A percentile compares a stretch with the other conserved stretches of the same genome.
phyloP scores from a whole-genome alignment of 1,284 basidiomycete species.

The Pisolithus thermaeus region DNA sequence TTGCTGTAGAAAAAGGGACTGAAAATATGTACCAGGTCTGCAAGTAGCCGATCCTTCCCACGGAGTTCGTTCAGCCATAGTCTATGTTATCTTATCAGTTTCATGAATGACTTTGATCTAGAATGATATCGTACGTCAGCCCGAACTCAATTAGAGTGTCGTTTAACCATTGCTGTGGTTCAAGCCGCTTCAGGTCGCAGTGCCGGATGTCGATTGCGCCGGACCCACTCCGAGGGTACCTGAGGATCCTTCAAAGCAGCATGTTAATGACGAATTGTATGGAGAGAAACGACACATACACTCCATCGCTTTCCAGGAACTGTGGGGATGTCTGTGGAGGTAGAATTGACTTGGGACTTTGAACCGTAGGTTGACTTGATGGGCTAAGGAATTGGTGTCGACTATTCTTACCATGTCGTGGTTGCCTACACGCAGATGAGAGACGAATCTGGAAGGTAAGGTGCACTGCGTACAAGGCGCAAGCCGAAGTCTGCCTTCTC shows the following conservation, averaged over 20 bases:
- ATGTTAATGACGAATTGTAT: too few species aligned
- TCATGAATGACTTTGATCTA: neutral
- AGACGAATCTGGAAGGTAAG: too few species aligned
- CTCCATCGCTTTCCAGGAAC: too few species aligned
- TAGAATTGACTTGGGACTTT: too few species aligned
- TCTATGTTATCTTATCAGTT: conserved; percentile 35
- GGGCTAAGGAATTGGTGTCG: too few species aligned
- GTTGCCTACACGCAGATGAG: too few species aligned
- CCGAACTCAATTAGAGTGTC: conserved; percentile 96
- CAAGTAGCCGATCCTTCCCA: conserved; percentile 50
- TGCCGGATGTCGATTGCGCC: conserved; percentile 75
- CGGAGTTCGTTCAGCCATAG: conserved; percentile 61
- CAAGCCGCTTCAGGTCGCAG: conserved; percentile 70
- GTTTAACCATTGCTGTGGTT: conserved; percentile 83
- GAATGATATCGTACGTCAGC: conserved; percentile 59
- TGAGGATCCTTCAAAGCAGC: conserved; percentile 50
- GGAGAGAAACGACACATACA: too few species aligned
- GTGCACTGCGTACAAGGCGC: too few species aligned
- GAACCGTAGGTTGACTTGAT: too few species aligned
- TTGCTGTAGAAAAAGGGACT: conserved; percentile 98
- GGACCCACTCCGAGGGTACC: conserved; percentile 64
- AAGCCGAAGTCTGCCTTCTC: too few species aligned
- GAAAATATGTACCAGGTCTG: conserved; percentile 82
- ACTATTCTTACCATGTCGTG: too few species aligned
- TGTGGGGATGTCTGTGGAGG: too few species aligned